Conservation (phyloP, 331 rosid genomes). For the Stylosanthes scabra region DNA sequence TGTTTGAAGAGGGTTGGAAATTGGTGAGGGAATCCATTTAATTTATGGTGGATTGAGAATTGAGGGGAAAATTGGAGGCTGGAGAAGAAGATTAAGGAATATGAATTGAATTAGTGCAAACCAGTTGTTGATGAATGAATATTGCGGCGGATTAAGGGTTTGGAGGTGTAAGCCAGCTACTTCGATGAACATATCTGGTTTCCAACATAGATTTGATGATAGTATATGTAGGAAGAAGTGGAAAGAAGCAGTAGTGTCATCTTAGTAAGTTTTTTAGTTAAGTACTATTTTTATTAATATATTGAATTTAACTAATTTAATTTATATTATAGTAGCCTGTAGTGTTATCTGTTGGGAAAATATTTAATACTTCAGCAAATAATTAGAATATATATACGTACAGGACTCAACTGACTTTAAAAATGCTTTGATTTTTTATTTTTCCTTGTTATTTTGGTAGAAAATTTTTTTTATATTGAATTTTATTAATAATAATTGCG, state of each 20-base stretch:
- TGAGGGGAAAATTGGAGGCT: constrained; percentile 1
- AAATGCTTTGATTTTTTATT: background rate
- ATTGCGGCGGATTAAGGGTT: constrained; percentile 57
- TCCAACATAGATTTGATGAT: background rate
- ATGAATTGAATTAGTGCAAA: constrained; percentile 58
- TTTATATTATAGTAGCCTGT: no score
- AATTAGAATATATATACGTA: no score
- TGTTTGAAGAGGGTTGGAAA: constrained; percentile 18
- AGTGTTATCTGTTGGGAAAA: no score
- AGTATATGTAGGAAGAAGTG: background rate
- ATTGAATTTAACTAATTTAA: no score
- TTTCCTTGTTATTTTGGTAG: background rate
- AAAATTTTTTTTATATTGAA: no score
- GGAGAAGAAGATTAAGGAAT: constrained; percentile 30
- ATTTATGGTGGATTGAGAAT: background rate
- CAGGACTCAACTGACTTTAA: no score
- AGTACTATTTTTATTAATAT: no score
- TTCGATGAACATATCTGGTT: constrained; percentile 57
- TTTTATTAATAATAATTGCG: no score
- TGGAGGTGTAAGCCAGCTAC: constrained; percentile 73
- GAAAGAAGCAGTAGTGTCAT: background rate
- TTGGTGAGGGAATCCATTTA: background rate
- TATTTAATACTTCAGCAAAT: no score
- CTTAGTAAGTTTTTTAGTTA: background rate
- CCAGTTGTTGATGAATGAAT: constrained; percentile 73